A percentile compares a stretch with the other conserved stretches of the same genome.
These are phyloP conservation scores for Fusarium pilosicola DNA, from an alignment of 2,329 filamentous ascomycete genomes.

Conservation along the genomic window DNA sequence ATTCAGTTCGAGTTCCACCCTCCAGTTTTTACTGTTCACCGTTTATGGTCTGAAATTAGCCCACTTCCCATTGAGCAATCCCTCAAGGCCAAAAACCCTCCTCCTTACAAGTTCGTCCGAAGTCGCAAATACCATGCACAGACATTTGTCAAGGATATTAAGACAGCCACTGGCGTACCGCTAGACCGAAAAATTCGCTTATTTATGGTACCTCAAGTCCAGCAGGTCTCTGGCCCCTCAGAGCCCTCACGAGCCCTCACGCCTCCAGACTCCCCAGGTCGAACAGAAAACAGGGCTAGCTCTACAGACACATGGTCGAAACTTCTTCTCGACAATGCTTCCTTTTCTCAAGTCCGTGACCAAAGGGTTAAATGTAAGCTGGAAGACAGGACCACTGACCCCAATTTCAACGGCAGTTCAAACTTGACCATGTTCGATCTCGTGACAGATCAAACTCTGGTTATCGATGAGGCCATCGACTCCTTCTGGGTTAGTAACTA, in stretches of 20 bases:
- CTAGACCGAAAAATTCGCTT: conserved; percentile 78
- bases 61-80: conserved; percentile 66
- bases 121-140: conserved; percentile 77
- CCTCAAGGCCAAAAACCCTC: conserved; percentile 68
- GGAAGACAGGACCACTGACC: conserved; percentile 75
- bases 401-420: conserved; percentile 80
- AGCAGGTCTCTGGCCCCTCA: conserved; percentile 48
- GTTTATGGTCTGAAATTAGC: conserved; percentile 72
- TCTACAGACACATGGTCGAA: conserved; percentile 52
- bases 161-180: conserved; percentile 74
- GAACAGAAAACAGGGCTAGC: conserved; percentile 37
- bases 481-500: conserved; percentile 64
- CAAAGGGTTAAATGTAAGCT: conserved; percentile 38
- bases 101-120: conserved; percentile 73
- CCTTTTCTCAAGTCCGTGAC: conserved; percentile 59
- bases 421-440: conserved; percentile 74
- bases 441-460: conserved; percentile 76
- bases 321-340: conserved; percentile 59
- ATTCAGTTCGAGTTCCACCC: conserved; percentile 86
- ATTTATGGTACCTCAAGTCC: conserved; percentile 69
- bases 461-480: conserved; percentile 83
- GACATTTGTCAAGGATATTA: conserved; percentile 80
- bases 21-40: conserved; percentile 85
- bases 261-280: conserved; percentile 54
- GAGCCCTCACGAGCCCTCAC: conserved; percentile 52